These are phyloP conservation scores for Plasmodium inui DNA, from an alignment of 169 alveolate species.

Conservation along the genomic window DNA sequence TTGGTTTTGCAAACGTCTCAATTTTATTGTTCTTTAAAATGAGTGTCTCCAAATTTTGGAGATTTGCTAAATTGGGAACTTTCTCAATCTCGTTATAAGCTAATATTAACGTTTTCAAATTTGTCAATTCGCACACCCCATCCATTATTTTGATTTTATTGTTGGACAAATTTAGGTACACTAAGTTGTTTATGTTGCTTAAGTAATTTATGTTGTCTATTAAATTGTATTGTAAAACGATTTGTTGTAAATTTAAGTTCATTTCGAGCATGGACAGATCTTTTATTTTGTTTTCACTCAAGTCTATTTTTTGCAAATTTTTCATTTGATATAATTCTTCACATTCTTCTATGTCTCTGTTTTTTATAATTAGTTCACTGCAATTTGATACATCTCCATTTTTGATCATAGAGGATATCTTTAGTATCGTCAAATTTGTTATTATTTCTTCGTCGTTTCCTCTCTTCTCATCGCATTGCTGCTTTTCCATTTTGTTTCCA, in stretches of 20 bases:
- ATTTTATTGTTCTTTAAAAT: conserved; percentile 79
- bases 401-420: conserved; percentile 78
- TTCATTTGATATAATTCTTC: conserved; percentile 84
- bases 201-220: conserved; percentile 77
- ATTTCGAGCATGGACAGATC: conserved; percentile 63
- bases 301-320: conserved; percentile 66
- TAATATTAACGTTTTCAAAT: conserved; percentile 57
- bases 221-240: conserved; percentile 77
- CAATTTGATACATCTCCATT: conserved; percentile 80
- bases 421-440: conserved; percentile 74
- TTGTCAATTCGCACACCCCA: conserved; percentile 27
- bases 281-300: conserved; percentile 66
- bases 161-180: conserved; percentile 77
- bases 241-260: conserved; percentile 72
- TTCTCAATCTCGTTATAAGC: conserved; percentile 70
- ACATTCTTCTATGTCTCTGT: conserved; percentile 76
- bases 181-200: conserved; percentile 75
- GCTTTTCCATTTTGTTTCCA: conserved; percentile 22
- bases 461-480: conserved; percentile 5
- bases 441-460: conserved; percentile 5
- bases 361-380: conserved; percentile 76
- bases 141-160: conserved; percentile 76
- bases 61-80: conserved; percentile 78
- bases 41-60: conserved; percentile 79
- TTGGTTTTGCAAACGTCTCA: conserved; percentile 76